phyloP scores from a whole-genome alignment of 1,139 yeast species.

The Candida glucosophila region DNA sequence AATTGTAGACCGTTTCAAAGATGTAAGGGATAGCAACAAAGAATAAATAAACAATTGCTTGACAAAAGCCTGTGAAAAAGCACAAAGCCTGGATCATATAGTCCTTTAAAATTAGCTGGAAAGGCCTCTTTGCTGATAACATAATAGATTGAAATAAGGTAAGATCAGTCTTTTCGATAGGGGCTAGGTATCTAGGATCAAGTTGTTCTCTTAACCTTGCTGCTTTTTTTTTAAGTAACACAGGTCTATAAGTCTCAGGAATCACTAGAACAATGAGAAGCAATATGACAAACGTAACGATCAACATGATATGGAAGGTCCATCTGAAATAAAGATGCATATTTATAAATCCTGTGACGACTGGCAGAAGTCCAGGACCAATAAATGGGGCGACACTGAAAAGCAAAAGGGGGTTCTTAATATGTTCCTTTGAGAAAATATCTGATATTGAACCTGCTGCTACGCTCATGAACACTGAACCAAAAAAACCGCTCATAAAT shows the following conservation, averaged over 20 bases:
- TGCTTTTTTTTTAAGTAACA: constrained; percentile 10
- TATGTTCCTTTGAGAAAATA: constrained; percentile 16
- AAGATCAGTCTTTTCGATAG: constrained; percentile 28
- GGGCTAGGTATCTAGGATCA: constrained; percentile 32
- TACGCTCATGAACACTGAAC: constrained; percentile 26
- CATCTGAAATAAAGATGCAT: constrained; percentile 14
- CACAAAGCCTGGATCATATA: constrained; percentile 57
- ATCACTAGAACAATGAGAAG: constrained; percentile 11
- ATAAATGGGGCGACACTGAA: constrained; percentile 24
- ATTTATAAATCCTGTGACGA: constrained; percentile 22
- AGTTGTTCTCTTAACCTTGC: constrained; percentile 8
- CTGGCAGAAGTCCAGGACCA: constrained; percentile 27
- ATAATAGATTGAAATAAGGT: constrained; percentile 21
- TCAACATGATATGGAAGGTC: constrained; percentile 17
- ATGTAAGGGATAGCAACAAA: constrained; percentile 58
- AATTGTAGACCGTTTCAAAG: constrained; percentile 38
- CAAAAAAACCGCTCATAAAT: constrained; percentile 25
- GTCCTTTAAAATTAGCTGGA: constrained; percentile 44
- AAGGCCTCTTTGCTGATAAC: constrained; percentile 44
- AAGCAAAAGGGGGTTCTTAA: constrained; percentile 18
- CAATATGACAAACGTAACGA: constrained; percentile 13
- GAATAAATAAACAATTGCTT: constrained; percentile 54
- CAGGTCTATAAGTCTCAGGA: constrained; percentile 15
- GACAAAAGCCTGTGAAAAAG: constrained; percentile 50
- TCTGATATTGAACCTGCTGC: constrained; percentile 28